phyloP scores from a whole-genome alignment of 2,329 filamentous ascomycete genomes.

The Camillea tinctor region DNA sequence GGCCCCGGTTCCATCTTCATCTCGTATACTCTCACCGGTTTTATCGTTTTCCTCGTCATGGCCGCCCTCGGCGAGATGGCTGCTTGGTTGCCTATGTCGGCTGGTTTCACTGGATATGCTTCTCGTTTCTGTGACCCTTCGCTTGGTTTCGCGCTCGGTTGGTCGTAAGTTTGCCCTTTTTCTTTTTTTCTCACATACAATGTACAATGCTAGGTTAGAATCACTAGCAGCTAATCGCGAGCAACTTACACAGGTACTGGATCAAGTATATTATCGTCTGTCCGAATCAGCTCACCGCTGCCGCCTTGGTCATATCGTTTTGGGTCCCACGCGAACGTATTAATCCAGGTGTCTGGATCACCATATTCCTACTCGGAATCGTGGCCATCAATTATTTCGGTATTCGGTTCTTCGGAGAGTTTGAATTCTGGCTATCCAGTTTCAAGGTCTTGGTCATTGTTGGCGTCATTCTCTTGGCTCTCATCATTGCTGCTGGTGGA shows the following conservation, averaged over 20 bases:
- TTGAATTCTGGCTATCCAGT: constrained; percentile 61
- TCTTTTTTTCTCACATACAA: constrained; percentile 17
- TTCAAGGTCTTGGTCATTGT: constrained; percentile 69
- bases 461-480: constrained; percentile 63
- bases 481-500: constrained; percentile 64
- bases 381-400: constrained; percentile 68
- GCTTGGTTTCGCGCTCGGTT: constrained; percentile 76
- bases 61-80: constrained; percentile 81
- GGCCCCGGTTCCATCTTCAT: constrained; percentile 68
- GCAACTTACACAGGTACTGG: constrained; percentile 48
- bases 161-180: constrained; percentile 49
- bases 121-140: constrained; percentile 77
- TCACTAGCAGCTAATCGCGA: background rate
- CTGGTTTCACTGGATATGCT: constrained; percentile 81
- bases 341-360: constrained; percentile 78
- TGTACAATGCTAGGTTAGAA: background rate
- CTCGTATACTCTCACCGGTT: constrained; percentile 66
- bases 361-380: constrained; percentile 64
- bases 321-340: constrained; percentile 67
- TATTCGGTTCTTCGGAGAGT: constrained; percentile 67
- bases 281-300: constrained; percentile 80
- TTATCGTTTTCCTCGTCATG: constrained; percentile 80
- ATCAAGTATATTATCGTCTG: constrained; percentile 84
- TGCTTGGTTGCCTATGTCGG: constrained; percentile 73
- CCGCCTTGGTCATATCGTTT: constrained; percentile 74